These are phyloP conservation scores for Saccharomyces uvarum DNA, from an alignment of 1,139 yeast species.

Conservation along the genomic window DNA sequence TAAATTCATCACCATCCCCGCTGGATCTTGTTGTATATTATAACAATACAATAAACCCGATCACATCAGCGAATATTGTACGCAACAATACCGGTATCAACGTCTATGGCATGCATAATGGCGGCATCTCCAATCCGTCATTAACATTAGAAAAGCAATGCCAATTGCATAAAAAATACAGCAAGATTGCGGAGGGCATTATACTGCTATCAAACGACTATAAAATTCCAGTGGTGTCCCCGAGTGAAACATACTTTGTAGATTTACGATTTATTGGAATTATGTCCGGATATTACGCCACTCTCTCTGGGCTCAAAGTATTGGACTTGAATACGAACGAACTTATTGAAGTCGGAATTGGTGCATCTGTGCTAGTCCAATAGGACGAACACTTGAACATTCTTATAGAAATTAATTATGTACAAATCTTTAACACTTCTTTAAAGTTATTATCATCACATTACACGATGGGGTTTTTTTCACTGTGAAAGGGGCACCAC, in stretches of 20 bases:
- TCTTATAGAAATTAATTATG: neutral
- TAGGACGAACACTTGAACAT: constrained; percentile 5
- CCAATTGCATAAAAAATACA: constrained; percentile 17
- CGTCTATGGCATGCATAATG: neutral
- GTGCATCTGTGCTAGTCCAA: constrained; percentile 23
- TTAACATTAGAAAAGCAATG: constrained; percentile 18
- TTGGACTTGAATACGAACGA: constrained; percentile 28
- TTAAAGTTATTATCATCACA: constrained; percentile 3
- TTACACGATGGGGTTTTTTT: constrained; percentile 1
- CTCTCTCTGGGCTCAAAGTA: constrained; percentile 27
- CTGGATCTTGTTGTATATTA: constrained; percentile 26
- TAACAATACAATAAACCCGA: constrained; percentile 16
- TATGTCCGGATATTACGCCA: constrained; percentile 27
- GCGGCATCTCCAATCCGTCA: neutral
- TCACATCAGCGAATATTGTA: constrained; percentile 1
- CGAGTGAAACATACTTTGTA: constrained; percentile 25
- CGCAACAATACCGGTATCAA: neutral
- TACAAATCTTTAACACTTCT: neutral
- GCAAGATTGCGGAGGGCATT: constrained; percentile 25
- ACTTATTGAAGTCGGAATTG: constrained; percentile 25
- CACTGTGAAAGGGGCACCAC: constrained; percentile 2
- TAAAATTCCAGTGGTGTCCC: constrained; percentile 26
- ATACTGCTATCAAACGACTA: constrained; percentile 30
- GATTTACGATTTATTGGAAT: constrained; percentile 28
- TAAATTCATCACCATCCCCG: constrained; percentile 21